Conservation (phyloP, 2,329 filamentous ascomycete genomes). For the Monosporascus sp. region DNA sequence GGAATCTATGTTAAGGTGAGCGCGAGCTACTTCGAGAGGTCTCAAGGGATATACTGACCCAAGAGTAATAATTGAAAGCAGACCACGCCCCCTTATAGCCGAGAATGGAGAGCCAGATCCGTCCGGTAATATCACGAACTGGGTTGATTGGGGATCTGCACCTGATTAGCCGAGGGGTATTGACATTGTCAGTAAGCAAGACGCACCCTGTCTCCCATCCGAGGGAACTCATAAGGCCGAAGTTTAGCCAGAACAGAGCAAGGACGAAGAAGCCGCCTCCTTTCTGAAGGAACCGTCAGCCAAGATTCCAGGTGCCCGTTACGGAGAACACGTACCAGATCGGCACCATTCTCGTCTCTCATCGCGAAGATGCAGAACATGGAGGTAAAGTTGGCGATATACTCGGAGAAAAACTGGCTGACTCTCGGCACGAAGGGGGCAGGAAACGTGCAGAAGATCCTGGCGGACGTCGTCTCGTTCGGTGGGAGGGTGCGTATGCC, state of each 20-base stretch:
- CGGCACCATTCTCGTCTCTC: slow-evolving; percentile 41
- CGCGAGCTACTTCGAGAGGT: background rate
- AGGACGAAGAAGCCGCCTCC: slow-evolving; percentile 54
- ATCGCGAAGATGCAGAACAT: slow-evolving; percentile 70
- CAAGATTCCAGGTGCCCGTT: background rate
- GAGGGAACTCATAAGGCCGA: slow-evolving; percentile 67
- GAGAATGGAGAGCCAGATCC: slow-evolving; percentile 60
- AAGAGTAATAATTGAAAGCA: slow-evolving; percentile 67
- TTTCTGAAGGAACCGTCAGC: slow-evolving; percentile 32
- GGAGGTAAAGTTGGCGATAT: slow-evolving; percentile 60
- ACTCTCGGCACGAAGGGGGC: slow-evolving; percentile 60
- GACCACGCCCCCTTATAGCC: slow-evolving; percentile 66
- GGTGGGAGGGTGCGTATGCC: slow-evolving; percentile 57
- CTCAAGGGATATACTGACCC: slow-evolving; percentile 40
- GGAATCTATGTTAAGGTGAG: slow-evolving; percentile 47
- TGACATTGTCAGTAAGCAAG: background rate
- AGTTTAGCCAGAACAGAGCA: slow-evolving; percentile 65
- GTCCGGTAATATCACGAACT: slow-evolving; percentile 66
- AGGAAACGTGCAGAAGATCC: slow-evolving; percentile 70
- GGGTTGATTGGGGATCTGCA: slow-evolving; percentile 54
- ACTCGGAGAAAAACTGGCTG: slow-evolving; percentile 67
- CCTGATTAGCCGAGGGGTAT: background rate
- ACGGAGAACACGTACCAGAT: slow-evolving; percentile 3
- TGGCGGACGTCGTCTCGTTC: slow-evolving; percentile 56
- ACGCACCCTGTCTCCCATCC: slow-evolving; percentile 72